phyloP scores from a whole-genome alignment of 192 early-diverging fungal species.

The Backusella liffmaniae region DNA sequence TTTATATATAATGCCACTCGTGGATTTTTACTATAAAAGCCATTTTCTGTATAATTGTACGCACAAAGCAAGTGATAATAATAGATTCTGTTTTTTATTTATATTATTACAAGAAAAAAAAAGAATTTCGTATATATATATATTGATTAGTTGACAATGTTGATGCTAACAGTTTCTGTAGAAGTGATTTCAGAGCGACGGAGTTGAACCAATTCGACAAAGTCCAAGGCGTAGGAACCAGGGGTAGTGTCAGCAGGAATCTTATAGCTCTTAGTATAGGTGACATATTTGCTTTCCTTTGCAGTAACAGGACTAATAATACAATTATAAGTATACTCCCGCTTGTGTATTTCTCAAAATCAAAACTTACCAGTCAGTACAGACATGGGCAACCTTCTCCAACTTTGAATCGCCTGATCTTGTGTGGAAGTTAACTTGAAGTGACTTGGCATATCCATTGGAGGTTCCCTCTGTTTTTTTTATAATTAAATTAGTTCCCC shows the following conservation, averaged over 20 bases:
- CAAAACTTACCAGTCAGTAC: constrained; percentile 12
- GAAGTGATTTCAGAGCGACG: constrained; percentile 17
- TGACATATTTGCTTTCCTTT: constrained; percentile 23
- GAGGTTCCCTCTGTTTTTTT: constrained; percentile 15
- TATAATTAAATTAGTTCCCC: background rate
- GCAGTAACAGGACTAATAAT: constrained; percentile 27
- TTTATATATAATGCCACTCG: background rate
- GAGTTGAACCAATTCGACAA: constrained; percentile 19
- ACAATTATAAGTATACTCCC: no score
- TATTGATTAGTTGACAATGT: constrained; percentile 17
- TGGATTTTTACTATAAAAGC: background rate
- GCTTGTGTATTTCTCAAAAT: no score
- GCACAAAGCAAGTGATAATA: background rate
- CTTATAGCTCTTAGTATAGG: constrained; percentile 19
- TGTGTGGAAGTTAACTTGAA: constrained; percentile 26
- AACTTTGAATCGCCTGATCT: constrained; percentile 22
- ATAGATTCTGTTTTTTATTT: background rate
- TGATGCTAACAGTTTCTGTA: constrained; percentile 29
- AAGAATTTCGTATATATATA: background rate
- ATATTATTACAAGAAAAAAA: background rate
- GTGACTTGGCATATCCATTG: constrained; percentile 14
- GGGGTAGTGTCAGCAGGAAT: constrained; percentile 24
- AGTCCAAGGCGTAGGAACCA: constrained; percentile 36
- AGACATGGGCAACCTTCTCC: constrained; percentile 8
- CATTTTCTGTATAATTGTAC: background rate